These are phyloP conservation scores for Friedmanniomyces simplex DNA, from an alignment of 495 filamentous ascomycete genomes.

Conservation along the genomic window DNA sequence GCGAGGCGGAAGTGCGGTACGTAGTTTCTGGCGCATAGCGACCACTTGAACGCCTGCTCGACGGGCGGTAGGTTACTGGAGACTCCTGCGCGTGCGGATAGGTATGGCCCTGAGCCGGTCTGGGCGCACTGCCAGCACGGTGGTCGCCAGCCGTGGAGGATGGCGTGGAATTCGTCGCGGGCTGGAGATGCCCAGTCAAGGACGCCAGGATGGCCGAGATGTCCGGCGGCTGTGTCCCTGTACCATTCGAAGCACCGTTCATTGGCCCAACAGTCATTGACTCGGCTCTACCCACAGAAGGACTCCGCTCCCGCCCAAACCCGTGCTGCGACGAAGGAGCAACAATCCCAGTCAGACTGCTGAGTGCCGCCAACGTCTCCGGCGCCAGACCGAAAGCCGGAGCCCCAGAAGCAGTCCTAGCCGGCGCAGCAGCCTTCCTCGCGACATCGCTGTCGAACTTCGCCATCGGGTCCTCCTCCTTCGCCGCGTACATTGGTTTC, in stretches of 20 bases:
- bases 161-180: background rate
- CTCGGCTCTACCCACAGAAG: conserved; percentile 6
- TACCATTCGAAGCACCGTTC: background rate
- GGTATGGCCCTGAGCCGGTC: background rate
- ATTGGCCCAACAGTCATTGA: background rate
- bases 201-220: conserved; percentile 11
- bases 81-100: background rate
- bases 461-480: conserved; percentile 4
- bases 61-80: background rate
- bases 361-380: conserved; percentile 11
- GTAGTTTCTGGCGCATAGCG: background rate
- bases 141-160: background rate
- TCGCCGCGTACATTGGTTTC: conserved; percentile 18
- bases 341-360: background rate
- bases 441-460: conserved; percentile 16
- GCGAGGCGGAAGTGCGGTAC: background rate
- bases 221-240: background rate
- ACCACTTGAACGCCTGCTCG: conserved; percentile 2
- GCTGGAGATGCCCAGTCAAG: conserved; percentile 1
- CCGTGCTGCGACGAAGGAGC: background rate
- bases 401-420: background rate
- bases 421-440: conserved; percentile 7
- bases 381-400: background rate
- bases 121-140: background rate
- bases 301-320: conserved; percentile 3